A percentile compares a stretch with the other conserved stretches of the same genome.
These are phyloP conservation scores for Scenedesmus sp. DNA, from an alignment of 163 green algal species.

Conservation along the genomic window DNA sequence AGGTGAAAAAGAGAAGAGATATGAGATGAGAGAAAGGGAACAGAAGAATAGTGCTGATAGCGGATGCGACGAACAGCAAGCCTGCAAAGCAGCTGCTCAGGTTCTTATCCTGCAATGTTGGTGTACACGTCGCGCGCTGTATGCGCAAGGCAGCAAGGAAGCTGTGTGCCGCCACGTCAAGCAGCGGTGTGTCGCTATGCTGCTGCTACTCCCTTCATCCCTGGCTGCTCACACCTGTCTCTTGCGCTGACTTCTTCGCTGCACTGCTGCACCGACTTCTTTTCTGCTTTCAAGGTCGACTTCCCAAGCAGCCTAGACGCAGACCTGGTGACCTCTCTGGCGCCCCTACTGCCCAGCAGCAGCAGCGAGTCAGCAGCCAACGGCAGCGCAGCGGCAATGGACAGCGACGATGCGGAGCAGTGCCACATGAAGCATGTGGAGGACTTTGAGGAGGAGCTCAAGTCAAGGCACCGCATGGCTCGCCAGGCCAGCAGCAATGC, in stretches of 20 bases:
- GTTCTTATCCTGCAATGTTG: not conserved
- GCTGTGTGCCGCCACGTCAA: too few relatives aligned
- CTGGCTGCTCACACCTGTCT: not conserved
- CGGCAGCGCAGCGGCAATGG: constrained; percentile 29
- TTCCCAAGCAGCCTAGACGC: constrained; percentile 80
- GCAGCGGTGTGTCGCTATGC: too few relatives aligned
- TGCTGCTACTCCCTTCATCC: not conserved
- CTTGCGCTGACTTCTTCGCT: not conserved
- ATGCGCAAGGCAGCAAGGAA: too few relatives aligned
- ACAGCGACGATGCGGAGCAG: constrained; percentile 48
- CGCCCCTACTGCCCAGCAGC: constrained; percentile 57
- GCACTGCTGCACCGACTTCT: not conserved
- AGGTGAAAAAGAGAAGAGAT: constrained; percentile 64
- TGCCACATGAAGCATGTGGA: constrained; percentile 66
- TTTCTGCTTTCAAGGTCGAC: constrained; percentile 53
- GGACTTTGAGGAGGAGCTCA: constrained; percentile 92
- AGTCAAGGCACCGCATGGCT: constrained; percentile 62
- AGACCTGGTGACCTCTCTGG: constrained; percentile 63
- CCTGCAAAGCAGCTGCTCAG: not conserved
- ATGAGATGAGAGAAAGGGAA: too few relatives aligned
- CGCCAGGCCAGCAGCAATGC: constrained; percentile 63
- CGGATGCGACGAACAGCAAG: not conserved
- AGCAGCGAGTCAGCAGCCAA: not conserved
- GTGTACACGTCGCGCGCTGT: too few relatives aligned
- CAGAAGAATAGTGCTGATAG: not conserved